Conservation (phyloP, 2,329 filamentous ascomycete species). For the Pyricularia sp. region DNA sequence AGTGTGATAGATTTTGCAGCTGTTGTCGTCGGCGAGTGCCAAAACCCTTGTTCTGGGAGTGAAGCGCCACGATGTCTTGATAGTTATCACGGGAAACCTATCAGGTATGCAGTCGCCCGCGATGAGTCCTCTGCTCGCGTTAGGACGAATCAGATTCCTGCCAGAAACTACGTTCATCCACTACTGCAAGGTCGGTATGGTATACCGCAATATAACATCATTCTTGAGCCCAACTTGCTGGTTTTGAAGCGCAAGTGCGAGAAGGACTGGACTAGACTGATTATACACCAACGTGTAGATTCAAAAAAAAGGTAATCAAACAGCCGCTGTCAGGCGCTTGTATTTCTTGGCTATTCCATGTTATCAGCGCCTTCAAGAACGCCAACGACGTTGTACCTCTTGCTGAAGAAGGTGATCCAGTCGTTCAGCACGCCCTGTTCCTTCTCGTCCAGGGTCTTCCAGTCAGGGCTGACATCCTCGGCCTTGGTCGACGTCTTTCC, state of each 20-base stretch:
- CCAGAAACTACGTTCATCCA: not conserved
- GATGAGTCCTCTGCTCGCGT: not conserved
- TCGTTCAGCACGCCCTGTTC: slow-evolving; percentile 77
- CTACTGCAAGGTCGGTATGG: not conserved
- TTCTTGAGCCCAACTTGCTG: not conserved
- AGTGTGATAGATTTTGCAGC: not conserved
- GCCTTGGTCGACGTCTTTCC: slow-evolving; percentile 74
- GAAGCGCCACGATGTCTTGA: not conserved
- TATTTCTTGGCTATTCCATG: slow-evolving; percentile 21
- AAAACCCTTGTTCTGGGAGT: not conserved
- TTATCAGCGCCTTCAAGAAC: slow-evolving; percentile 49
- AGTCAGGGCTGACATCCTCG: slow-evolving; percentile 73
- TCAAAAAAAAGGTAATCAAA: not conserved
- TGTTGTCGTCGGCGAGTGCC: not conserved
- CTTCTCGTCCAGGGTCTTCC: slow-evolving; percentile 71
- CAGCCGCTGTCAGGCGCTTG: not conserved
- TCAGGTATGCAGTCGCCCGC: not conserved
- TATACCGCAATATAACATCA: not conserved
- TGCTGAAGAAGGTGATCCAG: slow-evolving; percentile 93
- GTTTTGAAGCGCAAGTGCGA: not conserved
- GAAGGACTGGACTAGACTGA: not conserved
- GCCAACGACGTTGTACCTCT: slow-evolving; percentile 79
- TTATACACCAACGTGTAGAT: not conserved
- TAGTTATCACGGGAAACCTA: not conserved
- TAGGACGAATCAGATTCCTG: not conserved